A percentile compares a stretch with the other conserved stretches of the same genome.
phyloP scores from a whole-genome alignment of 768 basidiomycete species.

The Serendipita sp. region DNA sequence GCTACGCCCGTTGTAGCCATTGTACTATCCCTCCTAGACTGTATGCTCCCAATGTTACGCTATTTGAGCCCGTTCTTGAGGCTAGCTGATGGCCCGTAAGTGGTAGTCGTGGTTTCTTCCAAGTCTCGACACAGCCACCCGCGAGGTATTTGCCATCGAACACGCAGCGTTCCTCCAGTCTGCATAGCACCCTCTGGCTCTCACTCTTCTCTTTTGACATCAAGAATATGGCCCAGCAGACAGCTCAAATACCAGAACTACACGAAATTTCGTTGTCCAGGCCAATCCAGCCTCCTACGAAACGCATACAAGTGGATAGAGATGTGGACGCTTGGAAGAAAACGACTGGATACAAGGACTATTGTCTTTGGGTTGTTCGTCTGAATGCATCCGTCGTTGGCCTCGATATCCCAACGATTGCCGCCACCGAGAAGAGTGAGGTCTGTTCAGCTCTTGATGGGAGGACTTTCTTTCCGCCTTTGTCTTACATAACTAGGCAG shows the following conservation, averaged over 20 bases:
- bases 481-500: background rate
- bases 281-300: conserved; percentile 13
- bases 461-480: background rate
- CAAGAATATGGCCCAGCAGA: too few relatives aligned
- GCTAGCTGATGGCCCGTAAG: too few relatives aligned
- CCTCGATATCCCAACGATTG: conserved; percentile 29
- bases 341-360: conserved; percentile 58
- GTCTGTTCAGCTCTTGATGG: background rate
- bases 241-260: background rate
- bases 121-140: too few relatives aligned
- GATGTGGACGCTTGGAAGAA: conserved; percentile 60
- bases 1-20: background rate
- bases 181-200: too few relatives aligned
- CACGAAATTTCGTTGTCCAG: background rate
- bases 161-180: too few relatives aligned
- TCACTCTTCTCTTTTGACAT: too few relatives aligned
- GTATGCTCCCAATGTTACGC: too few relatives aligned
- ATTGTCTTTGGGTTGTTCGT: conserved; percentile 55
- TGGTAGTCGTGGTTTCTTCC: too few relatives aligned
- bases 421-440: conserved; percentile 8
- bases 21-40: background rate
- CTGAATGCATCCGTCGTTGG: conserved; percentile 69
- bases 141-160: too few relatives aligned
- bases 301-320: conserved; percentile 46
- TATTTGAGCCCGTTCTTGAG: too few relatives aligned